Base-by-base conservation (phyloP, 139 green algal genomes). In the Chloropicon primus region DNA sequence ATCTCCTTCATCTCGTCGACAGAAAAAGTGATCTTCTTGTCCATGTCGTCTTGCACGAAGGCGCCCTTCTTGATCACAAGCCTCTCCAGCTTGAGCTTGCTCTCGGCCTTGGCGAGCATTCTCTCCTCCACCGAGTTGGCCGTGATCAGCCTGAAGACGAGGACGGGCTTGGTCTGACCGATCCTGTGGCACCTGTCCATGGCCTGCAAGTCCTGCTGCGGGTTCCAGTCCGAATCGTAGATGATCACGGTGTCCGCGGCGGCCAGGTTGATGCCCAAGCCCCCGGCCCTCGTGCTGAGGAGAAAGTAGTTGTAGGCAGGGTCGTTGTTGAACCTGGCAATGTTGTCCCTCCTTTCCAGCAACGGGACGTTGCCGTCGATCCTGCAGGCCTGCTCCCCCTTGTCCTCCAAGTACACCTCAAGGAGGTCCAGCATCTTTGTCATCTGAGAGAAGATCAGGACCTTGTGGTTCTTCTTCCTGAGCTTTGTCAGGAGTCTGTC, bases 151-250 rank as follows among this genome's bases (percentile, higher is more conserved):
- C 95, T 85, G 75, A 97, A 86, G 75, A 99, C 93, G 71, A 98
- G 88, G 80, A 98, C 95, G 0, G 95, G 95, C 87, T 86, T 87
- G n/a, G 81, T 88, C 88, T 99, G 95, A 22, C 95, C 95, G 72
- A 99, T 98, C 80, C 95, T 90, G 87, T 99, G 95, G 78, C 89
- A 95, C 22, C 95, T 87, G 87, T 99, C 95, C 95, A 98, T 98
- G n/a, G 95, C 95, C 88, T 97, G 88, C 80, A 95, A 80, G 84
- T 97, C 93, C 76, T 94, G 87, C 79, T 96, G 90, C 1, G 94
- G 93, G 86, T 98, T 98, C 93, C 92, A 97, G 87, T 97, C 92
- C 3, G 73, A 88, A 87, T 97, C 93, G 81, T 97, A 97, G 80
- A 97, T 96, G 89, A 97, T 97, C 85, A 91, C 89, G 0, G 92